Evolutionary conservation across 1,284 basidiomycete species (phyloP).

Genomic region (Porodaedalea pini): DNA sequence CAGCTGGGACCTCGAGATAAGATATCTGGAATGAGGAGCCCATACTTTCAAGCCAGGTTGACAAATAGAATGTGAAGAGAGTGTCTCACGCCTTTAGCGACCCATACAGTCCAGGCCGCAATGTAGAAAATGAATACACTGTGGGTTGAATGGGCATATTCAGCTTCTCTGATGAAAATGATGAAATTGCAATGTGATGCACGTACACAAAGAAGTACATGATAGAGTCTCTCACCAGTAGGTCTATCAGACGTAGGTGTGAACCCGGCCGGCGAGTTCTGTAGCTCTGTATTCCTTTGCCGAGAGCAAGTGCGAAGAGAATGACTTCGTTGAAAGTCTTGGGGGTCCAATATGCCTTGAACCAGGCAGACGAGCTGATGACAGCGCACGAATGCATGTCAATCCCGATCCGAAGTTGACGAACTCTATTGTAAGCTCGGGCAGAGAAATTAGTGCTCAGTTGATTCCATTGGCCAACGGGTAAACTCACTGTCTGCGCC

Average conservation of each 20-base stretch:
- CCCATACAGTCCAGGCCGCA: too few species aligned
- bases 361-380: not conserved
- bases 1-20: not conserved
- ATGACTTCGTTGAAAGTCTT: not conserved
- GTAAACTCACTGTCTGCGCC: too few species aligned
- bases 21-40: not conserved
- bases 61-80: too few species aligned
- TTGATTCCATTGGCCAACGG: too few species aligned
- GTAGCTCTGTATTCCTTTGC: not conserved
- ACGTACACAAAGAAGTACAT: constrained; percentile 8
- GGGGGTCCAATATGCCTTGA: not conserved
- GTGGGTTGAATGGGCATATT: too few species aligned
- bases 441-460: too few species aligned
- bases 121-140: too few species aligned
- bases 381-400: not conserved
- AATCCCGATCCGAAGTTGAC: not conserved
- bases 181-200: not conserved
- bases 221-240: not conserved
- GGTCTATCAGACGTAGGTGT: not conserved
- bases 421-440: not conserved
- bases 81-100: too few species aligned
- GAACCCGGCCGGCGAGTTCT: not conserved
- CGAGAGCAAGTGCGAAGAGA: not conserved
- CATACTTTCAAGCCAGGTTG: too few species aligned
- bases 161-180: too few species aligned